phyloP scores from a whole-genome alignment of 192 early-diverging fungal species.

The Podila minutissima region DNA sequence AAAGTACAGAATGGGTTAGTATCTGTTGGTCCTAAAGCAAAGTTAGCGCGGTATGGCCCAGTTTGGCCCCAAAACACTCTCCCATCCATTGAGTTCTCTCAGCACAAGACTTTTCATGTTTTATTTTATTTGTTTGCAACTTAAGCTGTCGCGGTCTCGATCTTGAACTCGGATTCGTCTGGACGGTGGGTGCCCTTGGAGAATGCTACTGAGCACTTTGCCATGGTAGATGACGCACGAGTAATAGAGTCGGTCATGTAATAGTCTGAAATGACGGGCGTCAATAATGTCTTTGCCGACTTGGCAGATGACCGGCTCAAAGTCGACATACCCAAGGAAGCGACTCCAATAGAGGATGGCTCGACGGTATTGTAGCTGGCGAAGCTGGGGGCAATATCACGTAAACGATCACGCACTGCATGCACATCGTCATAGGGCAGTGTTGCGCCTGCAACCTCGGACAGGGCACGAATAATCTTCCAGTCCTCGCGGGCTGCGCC shows the following conservation, averaged over 20 bases:
- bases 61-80: too few relatives aligned
- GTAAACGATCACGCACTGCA: constrained; percentile 85
- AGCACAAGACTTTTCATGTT: too few relatives aligned
- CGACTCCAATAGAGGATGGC: constrained; percentile 61
- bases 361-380: constrained; percentile 78
- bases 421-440: constrained; percentile 92
- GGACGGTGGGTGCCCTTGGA: constrained; percentile 37
- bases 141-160: constrained; percentile 32
- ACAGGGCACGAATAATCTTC: constrained; percentile 98
- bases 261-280: constrained; percentile 82
- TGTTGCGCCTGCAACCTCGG: constrained; percentile 85
- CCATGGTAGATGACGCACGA: constrained; percentile 94
- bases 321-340: constrained; percentile 69
- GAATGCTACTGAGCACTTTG: constrained; percentile 83
- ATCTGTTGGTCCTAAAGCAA: too few relatives aligned
- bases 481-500: constrained; percentile 96
- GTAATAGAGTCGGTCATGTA: constrained; percentile 97
- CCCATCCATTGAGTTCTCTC: too few relatives aligned
- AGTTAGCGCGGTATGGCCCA: too few relatives aligned
- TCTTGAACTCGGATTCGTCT: constrained; percentile 50
- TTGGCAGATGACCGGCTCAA: constrained; percentile 49
- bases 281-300: constrained; percentile 57
- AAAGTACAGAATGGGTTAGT: too few relatives aligned
- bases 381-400: constrained; percentile 87
- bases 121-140: background rate